Conservation (phyloP, 768 basidiomycete genomes). For the Phlebiopsis flavidoalba region DNA sequence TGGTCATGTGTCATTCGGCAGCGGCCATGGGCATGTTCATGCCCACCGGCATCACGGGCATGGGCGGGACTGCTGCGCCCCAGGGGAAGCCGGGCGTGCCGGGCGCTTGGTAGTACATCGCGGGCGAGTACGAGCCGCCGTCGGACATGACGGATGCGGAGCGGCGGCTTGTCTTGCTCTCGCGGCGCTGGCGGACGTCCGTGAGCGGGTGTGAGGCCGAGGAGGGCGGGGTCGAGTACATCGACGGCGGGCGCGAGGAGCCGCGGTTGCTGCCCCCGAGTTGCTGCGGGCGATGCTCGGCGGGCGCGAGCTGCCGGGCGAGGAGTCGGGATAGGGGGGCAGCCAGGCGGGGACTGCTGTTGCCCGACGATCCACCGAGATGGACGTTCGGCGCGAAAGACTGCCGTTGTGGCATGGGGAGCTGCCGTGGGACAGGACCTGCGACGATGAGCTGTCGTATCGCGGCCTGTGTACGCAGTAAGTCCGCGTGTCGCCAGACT, state of each 20-base stretch:
- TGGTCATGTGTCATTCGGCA: no score
- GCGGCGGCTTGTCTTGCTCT: slow-evolving; percentile 25
- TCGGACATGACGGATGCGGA: slow-evolving; percentile 24
- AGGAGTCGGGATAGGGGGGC: slow-evolving; percentile 29
- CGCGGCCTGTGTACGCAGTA: slow-evolving; percentile 15
- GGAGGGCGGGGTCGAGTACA: slow-evolving; percentile 50
- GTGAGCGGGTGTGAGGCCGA: slow-evolving; percentile 33
- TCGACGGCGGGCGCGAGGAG: slow-evolving; percentile 49
- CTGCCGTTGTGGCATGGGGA: slow-evolving; percentile 15
- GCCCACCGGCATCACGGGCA: slow-evolving; percentile 10
- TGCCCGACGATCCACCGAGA: background rate
- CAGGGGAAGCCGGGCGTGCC: slow-evolving; percentile 10
- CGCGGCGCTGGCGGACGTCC: slow-evolving; percentile 28
- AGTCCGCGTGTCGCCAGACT: slow-evolving; percentile 9
- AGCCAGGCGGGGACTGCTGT: slow-evolving; percentile 6
- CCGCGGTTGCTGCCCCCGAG: slow-evolving; percentile 32
- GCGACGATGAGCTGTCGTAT: slow-evolving; percentile 14
- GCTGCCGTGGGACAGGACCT: background rate
- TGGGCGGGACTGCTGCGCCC: slow-evolving; percentile 12
- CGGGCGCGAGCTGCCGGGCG: slow-evolving; percentile 48
- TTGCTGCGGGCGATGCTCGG: slow-evolving; percentile 40
- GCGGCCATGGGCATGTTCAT: background rate
- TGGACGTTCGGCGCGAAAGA: slow-evolving; percentile 27
- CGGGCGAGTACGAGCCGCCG: slow-evolving; percentile 2
- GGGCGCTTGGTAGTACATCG: slow-evolving; percentile 8